phyloP scores from a whole-genome alignment of 75 land plant species.

The Pinus taeda region DNA sequence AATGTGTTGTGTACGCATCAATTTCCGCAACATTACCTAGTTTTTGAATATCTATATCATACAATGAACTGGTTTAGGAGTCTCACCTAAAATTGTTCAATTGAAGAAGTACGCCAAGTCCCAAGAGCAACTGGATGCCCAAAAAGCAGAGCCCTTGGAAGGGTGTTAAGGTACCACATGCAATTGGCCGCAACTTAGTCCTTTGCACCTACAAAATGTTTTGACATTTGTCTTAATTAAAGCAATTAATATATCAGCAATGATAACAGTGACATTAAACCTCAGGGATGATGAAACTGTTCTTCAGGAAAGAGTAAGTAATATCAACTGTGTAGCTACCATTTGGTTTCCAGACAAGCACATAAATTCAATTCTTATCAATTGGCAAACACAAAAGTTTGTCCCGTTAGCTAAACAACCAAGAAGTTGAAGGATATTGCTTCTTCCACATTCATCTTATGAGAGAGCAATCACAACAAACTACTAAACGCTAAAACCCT shows the following conservation, averaged over 20 bases:
- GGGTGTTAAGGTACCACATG: slow-evolving; percentile 77
- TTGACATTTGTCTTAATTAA: not conserved
- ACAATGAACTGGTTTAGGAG: not conserved
- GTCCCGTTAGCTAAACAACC: not conserved
- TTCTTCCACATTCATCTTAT: not conserved
- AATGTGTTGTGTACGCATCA: not conserved
- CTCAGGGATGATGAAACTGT: not conserved
- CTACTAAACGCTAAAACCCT: not conserved
- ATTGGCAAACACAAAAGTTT: not conserved
- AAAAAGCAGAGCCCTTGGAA: slow-evolving; percentile 85
- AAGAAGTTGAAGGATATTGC: not conserved
- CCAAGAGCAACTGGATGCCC: slow-evolving; percentile 83
- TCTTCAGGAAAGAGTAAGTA: not conserved
- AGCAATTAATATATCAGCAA: not conserved
- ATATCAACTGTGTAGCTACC: slow-evolving; percentile 8
- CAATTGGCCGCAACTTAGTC: slow-evolving; percentile 79
- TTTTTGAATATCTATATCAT: not conserved
- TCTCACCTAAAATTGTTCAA: slow-evolving; percentile 81
- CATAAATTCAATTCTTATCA: slow-evolving; percentile 4
- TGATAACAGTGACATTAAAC: not conserved
- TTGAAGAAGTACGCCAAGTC: slow-evolving; percentile 92
- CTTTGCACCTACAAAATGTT: slow-evolving; percentile 72
- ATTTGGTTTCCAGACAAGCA: slow-evolving; percentile 6
- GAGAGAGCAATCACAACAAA: not conserved
- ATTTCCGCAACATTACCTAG: not conserved